Evolutionary conservation across 2,329 filamentous ascomycete genomes (phyloP), one percentile per base, ranked within the genome.

Genomic region (Venturia nashicola): DNA sequence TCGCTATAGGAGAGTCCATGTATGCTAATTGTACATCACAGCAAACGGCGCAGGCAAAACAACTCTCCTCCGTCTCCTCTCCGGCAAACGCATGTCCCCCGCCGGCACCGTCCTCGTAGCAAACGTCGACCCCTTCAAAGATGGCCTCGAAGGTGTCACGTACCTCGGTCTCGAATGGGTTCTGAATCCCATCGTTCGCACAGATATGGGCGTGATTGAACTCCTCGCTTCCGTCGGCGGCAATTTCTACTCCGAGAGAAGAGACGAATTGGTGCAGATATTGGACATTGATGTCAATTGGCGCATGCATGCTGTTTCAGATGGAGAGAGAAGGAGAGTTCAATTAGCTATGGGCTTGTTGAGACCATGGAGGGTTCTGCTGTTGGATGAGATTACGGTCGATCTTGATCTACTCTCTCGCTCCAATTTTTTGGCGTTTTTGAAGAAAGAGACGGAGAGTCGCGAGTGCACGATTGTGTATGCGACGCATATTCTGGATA

Each of bases 141-240:
- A 91, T 43, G 86, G 87, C 12, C 85, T 97, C 36, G 90, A 96
- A 76, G 94, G 94, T 67, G 93, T 99, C 40, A 97, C 93, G 27
- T 99, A 99, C 76, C 88, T 99, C 8, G 94, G 94, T 0, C 85
- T 97, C 0, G 94, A 99, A 80, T 99, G 94, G 94, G 94, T 97
- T 3, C 83, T 99, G 11, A 97, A 97, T 79, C 90, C 90, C 60
- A 96, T 97, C 70, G 94, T 97, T 59, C 89, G 93, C 61, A 95
- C 88, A 39, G 94, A 99, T 76, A 96, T 99, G 69, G 91, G 90
- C 65, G 93, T 99, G 3, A 83, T 83, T 3, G 92, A 95, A 68
- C 84, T 99, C 6, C 85, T 99, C 34, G 79, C 85, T 60, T 91
- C 86, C 2, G 90, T 99, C 0, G 94, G 94, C 66, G 94, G 94